Conservation (phyloP, 2,329 filamentous ascomycete species). For the Fusarium lateritium region DNA sequence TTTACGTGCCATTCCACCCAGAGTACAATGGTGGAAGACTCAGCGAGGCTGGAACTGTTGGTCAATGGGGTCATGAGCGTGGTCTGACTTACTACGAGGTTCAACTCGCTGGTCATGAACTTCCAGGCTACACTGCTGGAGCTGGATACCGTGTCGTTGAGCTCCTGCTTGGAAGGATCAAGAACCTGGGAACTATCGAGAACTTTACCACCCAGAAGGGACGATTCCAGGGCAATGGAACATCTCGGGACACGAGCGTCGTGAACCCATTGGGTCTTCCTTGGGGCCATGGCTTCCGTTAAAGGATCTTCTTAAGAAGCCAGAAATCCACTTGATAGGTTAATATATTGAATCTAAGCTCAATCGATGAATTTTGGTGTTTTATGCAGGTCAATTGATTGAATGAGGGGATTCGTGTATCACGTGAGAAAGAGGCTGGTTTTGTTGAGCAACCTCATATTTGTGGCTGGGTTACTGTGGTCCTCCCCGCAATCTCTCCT, state of each 20-base stretch:
- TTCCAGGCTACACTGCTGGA: constrained; percentile 50
- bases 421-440: not conserved
- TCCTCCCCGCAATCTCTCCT: no score
- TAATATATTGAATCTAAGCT: no score
- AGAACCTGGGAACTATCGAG: constrained; percentile 39
- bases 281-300: not conserved
- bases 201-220: constrained; percentile 47
- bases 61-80: constrained; percentile 79
- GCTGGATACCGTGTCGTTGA: constrained; percentile 50
- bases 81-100: constrained; percentile 80
- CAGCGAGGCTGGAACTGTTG: constrained; percentile 77
- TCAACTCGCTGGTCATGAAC: constrained; percentile 72
- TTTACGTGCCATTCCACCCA: constrained; percentile 75
- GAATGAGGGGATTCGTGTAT: not conserved
- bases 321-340: not conserved
- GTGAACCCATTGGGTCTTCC: constrained; percentile 17
- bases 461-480: no score
- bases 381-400: not conserved
- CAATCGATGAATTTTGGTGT: no score
- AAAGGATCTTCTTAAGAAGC: not conserved
- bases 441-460: no score
- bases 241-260: not conserved
- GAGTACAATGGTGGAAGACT: constrained; percentile 61
- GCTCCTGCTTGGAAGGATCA: constrained; percentile 46
- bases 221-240: constrained; percentile 30